A percentile compares a stretch with the other conserved stretches of the same genome.
Conservation (phyloP, 176 grass and related monocot species). For the Carex cristatella region DNA sequence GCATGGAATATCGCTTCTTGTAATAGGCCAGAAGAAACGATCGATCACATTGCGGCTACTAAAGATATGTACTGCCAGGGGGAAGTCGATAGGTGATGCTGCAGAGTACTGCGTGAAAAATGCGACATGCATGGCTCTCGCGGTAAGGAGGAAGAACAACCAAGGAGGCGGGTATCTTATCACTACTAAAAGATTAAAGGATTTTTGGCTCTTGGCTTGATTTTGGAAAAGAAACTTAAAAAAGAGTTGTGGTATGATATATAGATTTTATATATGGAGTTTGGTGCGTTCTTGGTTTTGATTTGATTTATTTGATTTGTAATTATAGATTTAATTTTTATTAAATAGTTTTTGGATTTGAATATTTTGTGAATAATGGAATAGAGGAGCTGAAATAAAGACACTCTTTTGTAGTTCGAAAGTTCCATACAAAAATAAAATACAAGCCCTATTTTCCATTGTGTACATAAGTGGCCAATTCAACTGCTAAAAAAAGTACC, state of each 20-base stretch:
- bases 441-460: background rate
- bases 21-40: conserved; percentile 60
- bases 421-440: background rate
- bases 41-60: conserved; percentile 57
- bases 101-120: conserved; percentile 72
- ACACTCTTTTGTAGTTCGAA: background rate
- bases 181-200: conserved; percentile 57
- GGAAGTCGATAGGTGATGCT: background rate
- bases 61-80: conserved; percentile 40
- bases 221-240: background rate
- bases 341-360: conserved; percentile 1
- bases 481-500: background rate
- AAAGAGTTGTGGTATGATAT: background rate
- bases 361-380: background rate
- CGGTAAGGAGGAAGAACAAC: conserved; percentile 61
- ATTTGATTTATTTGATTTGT: conserved; percentile 4
- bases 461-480: background rate
- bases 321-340: conserved; percentile 11
- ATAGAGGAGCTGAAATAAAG: background rate
- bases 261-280: background rate
- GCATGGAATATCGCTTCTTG: conserved; percentile 45
- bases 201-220: conserved; percentile 88
- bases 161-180: conserved; percentile 65
- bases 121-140: conserved; percentile 52
- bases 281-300: background rate